Evolutionary conservation across 2,329 filamentous ascomycete genomes (phyloP).

Genomic region (Xylariaceae sp.): DNA sequence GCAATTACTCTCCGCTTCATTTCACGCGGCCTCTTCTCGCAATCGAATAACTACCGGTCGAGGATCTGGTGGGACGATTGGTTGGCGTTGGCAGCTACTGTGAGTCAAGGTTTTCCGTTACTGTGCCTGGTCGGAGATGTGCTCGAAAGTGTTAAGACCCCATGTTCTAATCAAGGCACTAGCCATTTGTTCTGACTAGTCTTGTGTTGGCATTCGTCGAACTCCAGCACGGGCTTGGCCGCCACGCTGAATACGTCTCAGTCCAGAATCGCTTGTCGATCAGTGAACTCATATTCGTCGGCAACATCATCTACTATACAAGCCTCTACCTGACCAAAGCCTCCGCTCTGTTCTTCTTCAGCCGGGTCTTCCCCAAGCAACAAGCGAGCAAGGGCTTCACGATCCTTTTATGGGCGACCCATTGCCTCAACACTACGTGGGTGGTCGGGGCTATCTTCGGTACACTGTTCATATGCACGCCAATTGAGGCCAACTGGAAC

Average conservation of each 20-base stretch:
- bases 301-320: constrained; percentile 3
- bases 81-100: constrained; percentile 2
- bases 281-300: background rate
- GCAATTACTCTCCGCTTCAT: constrained; percentile 1
- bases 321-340: constrained; percentile 3
- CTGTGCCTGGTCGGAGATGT: no score
- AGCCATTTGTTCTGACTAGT: constrained; percentile 1
- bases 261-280: background rate
- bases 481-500: background rate
- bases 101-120: no score
- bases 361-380: constrained; percentile 5
- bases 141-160: no score
- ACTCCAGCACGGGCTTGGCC: constrained; percentile 5
- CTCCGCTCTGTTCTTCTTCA: constrained; percentile 6
- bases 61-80: constrained; percentile 6
- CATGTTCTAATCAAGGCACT: background rate
- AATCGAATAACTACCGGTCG: background rate
- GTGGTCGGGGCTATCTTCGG: constrained; percentile 2
- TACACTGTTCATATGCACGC: constrained; percentile 3
- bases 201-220: background rate
- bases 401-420: constrained; percentile 1
- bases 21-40: background rate
- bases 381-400: constrained; percentile 1
- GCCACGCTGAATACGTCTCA: constrained; percentile 1
- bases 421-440: constrained; percentile 6